These are phyloP conservation scores for Asterella californica DNA, from an alignment of 225 moss, liverwort and hornwort genomes.

Conservation along the genomic window DNA sequence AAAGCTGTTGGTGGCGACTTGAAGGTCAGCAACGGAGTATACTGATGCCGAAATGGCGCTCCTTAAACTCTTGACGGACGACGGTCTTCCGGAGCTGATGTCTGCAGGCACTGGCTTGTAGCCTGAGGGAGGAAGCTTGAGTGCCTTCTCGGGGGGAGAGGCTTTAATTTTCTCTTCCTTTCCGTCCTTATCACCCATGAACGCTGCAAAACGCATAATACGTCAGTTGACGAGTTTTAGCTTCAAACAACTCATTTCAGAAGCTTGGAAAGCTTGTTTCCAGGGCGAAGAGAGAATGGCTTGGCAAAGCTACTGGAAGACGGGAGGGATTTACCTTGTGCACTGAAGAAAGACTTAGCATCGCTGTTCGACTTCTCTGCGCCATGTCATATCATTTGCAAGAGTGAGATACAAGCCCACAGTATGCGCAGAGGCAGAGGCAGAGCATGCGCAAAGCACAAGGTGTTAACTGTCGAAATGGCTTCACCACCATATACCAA, in stretches of 20 bases:
- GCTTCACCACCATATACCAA: not conserved
- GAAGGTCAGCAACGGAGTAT: constrained; percentile 72
- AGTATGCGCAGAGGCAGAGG: not conserved
- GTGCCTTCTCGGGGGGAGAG: constrained; percentile 47
- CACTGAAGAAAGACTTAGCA: constrained; percentile 19
- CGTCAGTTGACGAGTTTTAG: not conserved
- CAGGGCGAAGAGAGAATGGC: not conserved
- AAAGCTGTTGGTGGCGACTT: constrained; percentile 68
- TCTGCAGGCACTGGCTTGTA: constrained; percentile 40
- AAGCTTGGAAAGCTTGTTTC: too few species aligned
- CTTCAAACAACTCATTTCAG: too few species aligned
- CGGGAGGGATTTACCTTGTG: not conserved
- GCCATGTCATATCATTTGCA: not conserved
- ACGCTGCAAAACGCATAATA: not conserved
- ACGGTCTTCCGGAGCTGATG: constrained; percentile 39
- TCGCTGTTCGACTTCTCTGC: constrained; percentile 21
- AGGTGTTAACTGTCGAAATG: not conserved
- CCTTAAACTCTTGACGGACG: constrained; percentile 43
- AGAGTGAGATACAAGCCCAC: not conserved
- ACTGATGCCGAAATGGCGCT: constrained; percentile 50
- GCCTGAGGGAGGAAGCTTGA: constrained; percentile 57
- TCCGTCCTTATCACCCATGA: constrained; percentile 22
- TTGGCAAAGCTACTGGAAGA: not conserved
- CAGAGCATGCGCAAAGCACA: not conserved
- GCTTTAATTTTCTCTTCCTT: constrained; percentile 25